Evolutionary conservation across 495 filamentous ascomycete genomes (phyloP).

Genomic region (Penicillium turbatum): DNA sequence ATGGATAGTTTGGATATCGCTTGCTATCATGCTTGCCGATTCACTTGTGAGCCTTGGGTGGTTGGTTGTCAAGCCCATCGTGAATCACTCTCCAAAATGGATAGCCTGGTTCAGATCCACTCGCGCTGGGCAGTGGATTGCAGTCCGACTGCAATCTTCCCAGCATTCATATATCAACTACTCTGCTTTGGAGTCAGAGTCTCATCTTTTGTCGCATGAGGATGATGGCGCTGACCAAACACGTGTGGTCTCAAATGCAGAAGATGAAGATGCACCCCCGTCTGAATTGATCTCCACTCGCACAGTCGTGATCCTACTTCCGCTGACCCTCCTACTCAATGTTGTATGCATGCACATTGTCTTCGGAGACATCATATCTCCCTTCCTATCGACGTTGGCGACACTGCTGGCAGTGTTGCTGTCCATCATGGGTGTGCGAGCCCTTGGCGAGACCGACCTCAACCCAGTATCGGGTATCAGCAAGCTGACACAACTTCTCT

Average conservation of each 20-base stretch:
- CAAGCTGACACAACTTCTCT: conserved; percentile 93
- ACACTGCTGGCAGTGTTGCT: conserved; percentile 84
- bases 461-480: conserved; percentile 96
- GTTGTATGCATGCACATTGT: conserved; percentile 72
- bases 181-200: conserved; percentile 31
- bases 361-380: conserved; percentile 59
- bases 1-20: conserved; percentile 94
- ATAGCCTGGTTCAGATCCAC: conserved; percentile 27
- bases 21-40: conserved; percentile 96
- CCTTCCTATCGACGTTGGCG: conserved; percentile 72
- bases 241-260: conserved; percentile 12
- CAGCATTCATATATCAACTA: conserved; percentile 38
- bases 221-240: conserved; percentile 1
- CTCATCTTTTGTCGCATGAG: conserved; percentile 5
- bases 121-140: conserved; percentile 25
- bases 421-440: conserved; percentile 92
- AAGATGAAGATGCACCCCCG: conserved; percentile 72
- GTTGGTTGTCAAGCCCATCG: conserved; percentile 61
- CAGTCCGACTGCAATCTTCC: conserved; percentile 15
- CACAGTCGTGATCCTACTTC: conserved; percentile 68
- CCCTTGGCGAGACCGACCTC: conserved; percentile 91
- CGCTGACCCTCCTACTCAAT: conserved; percentile 73
- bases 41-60: conserved; percentile 83
- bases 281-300: conserved; percentile 74
- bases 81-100: conserved; percentile 39